Base-by-base conservation (phyloP, 1,284 basidiomycete species). In the Flammula alnicola region DNA sequence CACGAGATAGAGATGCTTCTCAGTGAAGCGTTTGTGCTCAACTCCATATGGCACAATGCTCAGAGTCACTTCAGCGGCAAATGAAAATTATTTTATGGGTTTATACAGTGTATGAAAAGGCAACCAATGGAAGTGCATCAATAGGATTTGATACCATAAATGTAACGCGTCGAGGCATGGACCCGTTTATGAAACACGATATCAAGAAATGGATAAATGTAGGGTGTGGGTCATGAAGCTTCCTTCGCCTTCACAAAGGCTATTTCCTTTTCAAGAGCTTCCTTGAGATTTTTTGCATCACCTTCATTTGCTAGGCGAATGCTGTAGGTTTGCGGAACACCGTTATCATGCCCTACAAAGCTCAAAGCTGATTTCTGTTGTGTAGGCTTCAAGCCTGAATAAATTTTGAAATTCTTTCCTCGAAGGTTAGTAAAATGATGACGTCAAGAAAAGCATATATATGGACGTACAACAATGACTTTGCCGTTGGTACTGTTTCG, bases 1-100 rank as follows among this genome's bases (percentile, higher is more conserved):
- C 88, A 95, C 63, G 95, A 99, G 66, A 89, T 98, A 37, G 95
- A 98, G 66, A 82, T 98, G 70, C 81, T 99, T 12, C 81, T 99
- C 36, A 93, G 91, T 62, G 93, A 98, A 70, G 96, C 97, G 6
- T 99, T 97, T 64, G 92, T 98, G 44, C 84, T 95, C 59, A 94
- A 91, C 64, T 92, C 88, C 17, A 89, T 92, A 62, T 96, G 93
- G 93, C 91, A 94, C 60, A 93, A 95, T 56, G 93, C 93, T 5
- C 93, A 95, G 65, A 94, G 92, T 65, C 93, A 96, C 69, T 92
- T 96, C 62, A 77, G 71, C 47, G 84, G 66, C 43, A 77, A 74
- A 63, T 76, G 47, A 63, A 44, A 14, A 49, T 51, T 44, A 51
- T 55, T 51, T 45, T 54, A 46, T 41, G 32, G 27, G 31, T 33